Conservation (phyloP, 257 asterid genomes). For the Plantago major region DNA sequence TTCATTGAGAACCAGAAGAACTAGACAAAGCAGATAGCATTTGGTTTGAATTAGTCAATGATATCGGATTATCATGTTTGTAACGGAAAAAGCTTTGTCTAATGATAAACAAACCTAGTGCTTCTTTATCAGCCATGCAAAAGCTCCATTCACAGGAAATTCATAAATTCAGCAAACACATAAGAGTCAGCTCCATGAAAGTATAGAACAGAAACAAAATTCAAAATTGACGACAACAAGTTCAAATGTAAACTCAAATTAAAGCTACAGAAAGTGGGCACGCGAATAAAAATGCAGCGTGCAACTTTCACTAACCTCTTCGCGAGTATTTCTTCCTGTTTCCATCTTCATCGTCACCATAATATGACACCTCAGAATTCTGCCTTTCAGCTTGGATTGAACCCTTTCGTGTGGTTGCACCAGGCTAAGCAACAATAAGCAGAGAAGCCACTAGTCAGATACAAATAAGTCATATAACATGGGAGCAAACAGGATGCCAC, state of each 20-base stretch:
- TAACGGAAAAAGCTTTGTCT: no score
- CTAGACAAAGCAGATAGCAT: no score
- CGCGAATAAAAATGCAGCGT: not conserved
- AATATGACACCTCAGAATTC: constrained; percentile 72
- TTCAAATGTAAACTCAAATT: not conserved
- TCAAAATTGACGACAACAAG: not conserved
- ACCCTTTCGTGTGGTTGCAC: constrained; percentile 79
- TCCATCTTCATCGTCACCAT: constrained; percentile 87
- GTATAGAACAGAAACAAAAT: not conserved
- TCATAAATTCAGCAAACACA: not conserved
- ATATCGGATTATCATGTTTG: no score
- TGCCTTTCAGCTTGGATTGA: constrained; percentile 64
- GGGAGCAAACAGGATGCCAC: constrained; percentile 5
- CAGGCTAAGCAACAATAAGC: constrained; percentile 46
- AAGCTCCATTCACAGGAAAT: not conserved
- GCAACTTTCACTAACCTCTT: constrained; percentile 54
- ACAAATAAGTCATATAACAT: constrained; percentile 9
- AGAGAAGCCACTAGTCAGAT: constrained; percentile 15
- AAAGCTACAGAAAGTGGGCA: not conserved
- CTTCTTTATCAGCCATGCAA: not conserved
- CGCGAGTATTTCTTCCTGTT: constrained; percentile 72
- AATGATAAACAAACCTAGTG: no score
- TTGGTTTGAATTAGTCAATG: no score
- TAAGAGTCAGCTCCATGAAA: not conserved
- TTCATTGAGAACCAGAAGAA: no score